Percentiles rank a stretch among this genome's conserved stretches.
Evolutionary conservation across 1,284 basidiomycete genomes (phyloP).

Genomic region (Pisolithus thermaeus): DNA sequence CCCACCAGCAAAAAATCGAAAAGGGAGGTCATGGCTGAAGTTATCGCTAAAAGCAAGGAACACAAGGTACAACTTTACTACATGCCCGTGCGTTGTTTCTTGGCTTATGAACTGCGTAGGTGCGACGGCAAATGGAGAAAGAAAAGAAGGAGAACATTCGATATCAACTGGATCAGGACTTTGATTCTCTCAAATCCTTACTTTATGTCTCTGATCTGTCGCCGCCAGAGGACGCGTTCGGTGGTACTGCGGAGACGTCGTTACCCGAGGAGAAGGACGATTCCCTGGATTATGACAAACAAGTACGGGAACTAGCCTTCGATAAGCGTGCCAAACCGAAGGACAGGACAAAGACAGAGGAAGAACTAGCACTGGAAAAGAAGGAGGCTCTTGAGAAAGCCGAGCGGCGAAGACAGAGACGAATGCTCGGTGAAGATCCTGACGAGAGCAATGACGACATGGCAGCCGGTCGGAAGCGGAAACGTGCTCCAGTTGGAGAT

Average conservation of each 20-base stretch:
- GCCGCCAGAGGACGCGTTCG: constrained; percentile 34
- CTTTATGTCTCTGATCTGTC: constrained; percentile 59
- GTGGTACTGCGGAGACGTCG: constrained; percentile 5
- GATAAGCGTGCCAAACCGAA: constrained; percentile 93
- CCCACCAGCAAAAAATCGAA: constrained; percentile 83
- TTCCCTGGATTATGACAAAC: constrained; percentile 77
- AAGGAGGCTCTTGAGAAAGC: constrained; percentile 84
- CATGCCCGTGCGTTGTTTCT: neutral
- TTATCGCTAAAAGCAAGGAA: constrained; percentile 96
- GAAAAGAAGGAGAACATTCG: constrained; percentile 86
- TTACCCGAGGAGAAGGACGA: constrained; percentile 13
- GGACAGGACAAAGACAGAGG: constrained; percentile 94
- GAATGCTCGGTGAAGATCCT: constrained; percentile 84
- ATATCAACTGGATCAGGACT: constrained; percentile 84
- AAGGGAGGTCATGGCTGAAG: constrained; percentile 96
- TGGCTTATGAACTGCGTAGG: constrained; percentile 36
- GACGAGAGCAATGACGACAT: constrained; percentile 56
- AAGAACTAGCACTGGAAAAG: constrained; percentile 87
- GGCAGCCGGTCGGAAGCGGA: constrained; percentile 32
- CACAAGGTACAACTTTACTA: constrained; percentile 61
- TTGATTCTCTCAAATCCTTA: constrained; percentile 77
- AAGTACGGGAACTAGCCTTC: constrained; percentile 89
- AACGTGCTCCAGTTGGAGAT: constrained; percentile 61
- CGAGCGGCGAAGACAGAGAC: constrained; percentile 71
- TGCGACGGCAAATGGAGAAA: constrained; percentile 82